Conservation (phyloP, 2,329 filamentous ascomycete species). For the Phoma herbarum region DNA sequence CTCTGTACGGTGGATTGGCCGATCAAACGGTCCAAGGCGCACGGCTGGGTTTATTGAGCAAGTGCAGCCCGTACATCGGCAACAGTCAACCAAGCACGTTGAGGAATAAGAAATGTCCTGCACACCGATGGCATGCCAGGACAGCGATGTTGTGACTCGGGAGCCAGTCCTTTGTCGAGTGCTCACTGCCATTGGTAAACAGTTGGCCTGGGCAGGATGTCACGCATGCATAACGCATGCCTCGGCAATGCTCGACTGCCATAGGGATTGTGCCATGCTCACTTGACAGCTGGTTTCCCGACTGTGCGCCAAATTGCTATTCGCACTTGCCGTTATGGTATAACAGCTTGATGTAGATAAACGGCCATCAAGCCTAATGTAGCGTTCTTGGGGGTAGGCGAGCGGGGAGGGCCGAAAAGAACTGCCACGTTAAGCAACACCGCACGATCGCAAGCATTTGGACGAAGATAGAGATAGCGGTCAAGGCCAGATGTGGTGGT, state of each 20-base stretch:
- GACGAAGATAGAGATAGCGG: background rate
- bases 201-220: background rate
- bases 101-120: background rate
- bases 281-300: background rate
- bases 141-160: background rate
- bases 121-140: background rate
- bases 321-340: background rate
- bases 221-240: background rate
- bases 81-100: background rate
- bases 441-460: background rate
- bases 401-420: background rate
- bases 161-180: background rate
- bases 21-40: constrained; percentile 18
- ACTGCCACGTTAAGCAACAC: background rate
- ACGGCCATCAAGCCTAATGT: background rate
- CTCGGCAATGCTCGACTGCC: constrained; percentile 2
- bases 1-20: background rate
- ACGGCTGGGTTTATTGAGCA: constrained; percentile 7
- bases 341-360: background rate
- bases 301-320: background rate
- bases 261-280: background rate
- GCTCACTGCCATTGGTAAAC: background rate
- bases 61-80: background rate
- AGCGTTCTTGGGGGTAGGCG: background rate
- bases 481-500: background rate